Percentiles rank a stretch among this genome's conserved stretches.
Conservation (phyloP, 768 basidiomycete species). For the Tricholoma bakamatsutake region DNA sequence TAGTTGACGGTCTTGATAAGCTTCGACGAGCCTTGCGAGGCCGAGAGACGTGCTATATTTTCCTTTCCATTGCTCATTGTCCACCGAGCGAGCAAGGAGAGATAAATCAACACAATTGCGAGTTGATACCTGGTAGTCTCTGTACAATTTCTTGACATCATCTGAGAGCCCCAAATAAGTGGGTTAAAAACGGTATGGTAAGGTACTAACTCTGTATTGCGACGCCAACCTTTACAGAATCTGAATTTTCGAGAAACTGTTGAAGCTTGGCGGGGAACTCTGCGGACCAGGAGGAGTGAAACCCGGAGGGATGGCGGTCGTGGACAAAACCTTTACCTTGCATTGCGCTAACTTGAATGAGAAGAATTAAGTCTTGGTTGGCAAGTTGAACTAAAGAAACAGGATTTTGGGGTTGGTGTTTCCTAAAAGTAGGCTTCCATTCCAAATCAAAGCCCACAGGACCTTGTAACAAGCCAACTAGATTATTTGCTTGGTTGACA, state of each 20-base stretch:
- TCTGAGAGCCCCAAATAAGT: constrained; percentile 31
- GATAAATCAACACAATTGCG: constrained; percentile 63
- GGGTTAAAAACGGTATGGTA: constrained; percentile 2
- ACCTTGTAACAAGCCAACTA: constrained; percentile 24
- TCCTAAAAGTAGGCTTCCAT: constrained; percentile 62
- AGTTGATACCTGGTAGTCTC: constrained; percentile 37
- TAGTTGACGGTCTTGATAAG: constrained; percentile 48
- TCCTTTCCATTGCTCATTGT: constrained; percentile 70
- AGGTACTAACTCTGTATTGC: constrained; percentile 56
- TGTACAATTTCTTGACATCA: constrained; percentile 63
- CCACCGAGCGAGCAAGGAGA: constrained; percentile 62
- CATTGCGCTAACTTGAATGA: constrained; percentile 67
- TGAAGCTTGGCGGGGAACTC: constrained; percentile 49
- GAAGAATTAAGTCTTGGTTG: constrained; percentile 44
- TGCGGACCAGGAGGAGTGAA: constrained; percentile 15
- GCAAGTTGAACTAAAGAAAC: constrained; percentile 75
- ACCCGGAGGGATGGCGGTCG: constrained; percentile 1
- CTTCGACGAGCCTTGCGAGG: constrained; percentile 57
- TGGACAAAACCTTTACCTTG: constrained; percentile 22
- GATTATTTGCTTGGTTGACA: constrained; percentile 25
- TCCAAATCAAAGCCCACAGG: constrained; percentile 72
- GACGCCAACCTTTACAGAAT: constrained; percentile 65
- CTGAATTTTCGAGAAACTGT: constrained; percentile 45
- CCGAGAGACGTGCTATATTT: constrained; percentile 56
- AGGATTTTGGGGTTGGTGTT: constrained; percentile 53